Evolutionary conservation across 1,139 yeast genomes (phyloP).

Genomic region (Geotrichum klebahnii): DNA sequence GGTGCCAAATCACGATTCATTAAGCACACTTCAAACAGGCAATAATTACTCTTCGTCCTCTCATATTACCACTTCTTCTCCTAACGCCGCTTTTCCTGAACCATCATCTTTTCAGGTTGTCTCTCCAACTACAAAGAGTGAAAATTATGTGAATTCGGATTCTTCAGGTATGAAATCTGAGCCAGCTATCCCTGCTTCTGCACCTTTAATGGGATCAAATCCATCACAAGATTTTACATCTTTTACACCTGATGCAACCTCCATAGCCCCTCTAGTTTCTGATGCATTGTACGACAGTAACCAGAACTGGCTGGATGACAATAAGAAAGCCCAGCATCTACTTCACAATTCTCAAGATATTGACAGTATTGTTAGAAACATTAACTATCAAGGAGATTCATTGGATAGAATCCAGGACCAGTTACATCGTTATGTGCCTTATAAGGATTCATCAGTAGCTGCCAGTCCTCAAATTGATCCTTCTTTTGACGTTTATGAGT

Average conservation of each 20-base stretch:
- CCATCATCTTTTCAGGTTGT: background rate
- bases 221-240: background rate
- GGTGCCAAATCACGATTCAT: too few relatives aligned
- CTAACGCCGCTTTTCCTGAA: too few relatives aligned
- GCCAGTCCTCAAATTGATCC: background rate
- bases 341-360: conserved; percentile 23
- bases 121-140: background rate
- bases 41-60: too few relatives aligned
- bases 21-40: too few relatives aligned
- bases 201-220: too few relatives aligned
- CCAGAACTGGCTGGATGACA: conserved; percentile 12
- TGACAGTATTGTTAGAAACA: conserved; percentile 17
- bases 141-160: too few relatives aligned
- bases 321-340: conserved; percentile 18
- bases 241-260: background rate
- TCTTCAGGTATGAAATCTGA: too few relatives aligned
- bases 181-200: too few relatives aligned
- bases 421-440: conserved; percentile 31
- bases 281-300: conserved; percentile 12
- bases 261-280: conserved; percentile 9
- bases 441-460: background rate
- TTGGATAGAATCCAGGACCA: conserved; percentile 39
- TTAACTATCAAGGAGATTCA: conserved; percentile 35
- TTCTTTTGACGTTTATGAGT: conserved; percentile 9
- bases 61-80: too few relatives aligned